Percentiles rank a stretch among this genome's conserved stretches.
Evolutionary conservation across 306 rosid species (phyloP).

Genomic region (Dryas alaskensis): DNA sequence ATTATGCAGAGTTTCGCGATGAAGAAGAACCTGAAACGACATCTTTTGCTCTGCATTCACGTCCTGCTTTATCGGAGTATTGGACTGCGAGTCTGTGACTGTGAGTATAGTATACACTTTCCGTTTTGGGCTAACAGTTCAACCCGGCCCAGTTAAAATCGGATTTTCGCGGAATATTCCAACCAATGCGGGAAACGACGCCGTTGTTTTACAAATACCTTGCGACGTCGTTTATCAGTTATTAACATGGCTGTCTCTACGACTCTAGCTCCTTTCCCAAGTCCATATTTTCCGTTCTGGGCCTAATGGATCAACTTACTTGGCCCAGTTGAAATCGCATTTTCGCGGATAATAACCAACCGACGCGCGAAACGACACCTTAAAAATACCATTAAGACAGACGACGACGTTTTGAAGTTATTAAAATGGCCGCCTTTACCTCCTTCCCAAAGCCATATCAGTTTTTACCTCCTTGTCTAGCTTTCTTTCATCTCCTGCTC

Average conservation of each 20-base stretch:
- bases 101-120: neutral
- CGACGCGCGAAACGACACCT: too few relatives aligned
- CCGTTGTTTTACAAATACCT: too few relatives aligned
- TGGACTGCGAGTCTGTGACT: too few relatives aligned
- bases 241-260: neutral
- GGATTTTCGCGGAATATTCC: neutral
- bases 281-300: neutral
- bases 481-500: neutral
- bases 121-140: neutral
- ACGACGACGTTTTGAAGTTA: neutral
- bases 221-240: neutral
- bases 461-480: neutral
- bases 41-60: constrained; percentile 7
- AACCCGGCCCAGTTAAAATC: neutral
- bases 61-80: neutral
- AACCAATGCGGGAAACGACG: too few relatives aligned
- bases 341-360: too few relatives aligned
- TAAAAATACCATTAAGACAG: too few relatives aligned
- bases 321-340: too few relatives aligned
- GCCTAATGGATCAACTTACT: too few relatives aligned
- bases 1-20: neutral
- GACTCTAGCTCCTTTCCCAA: neutral
- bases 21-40: constrained; percentile 32
- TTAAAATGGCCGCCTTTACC: neutral
- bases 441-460: neutral